Conservation (phyloP, 129 eudicot species). For the Escallonia rubra region DNA sequence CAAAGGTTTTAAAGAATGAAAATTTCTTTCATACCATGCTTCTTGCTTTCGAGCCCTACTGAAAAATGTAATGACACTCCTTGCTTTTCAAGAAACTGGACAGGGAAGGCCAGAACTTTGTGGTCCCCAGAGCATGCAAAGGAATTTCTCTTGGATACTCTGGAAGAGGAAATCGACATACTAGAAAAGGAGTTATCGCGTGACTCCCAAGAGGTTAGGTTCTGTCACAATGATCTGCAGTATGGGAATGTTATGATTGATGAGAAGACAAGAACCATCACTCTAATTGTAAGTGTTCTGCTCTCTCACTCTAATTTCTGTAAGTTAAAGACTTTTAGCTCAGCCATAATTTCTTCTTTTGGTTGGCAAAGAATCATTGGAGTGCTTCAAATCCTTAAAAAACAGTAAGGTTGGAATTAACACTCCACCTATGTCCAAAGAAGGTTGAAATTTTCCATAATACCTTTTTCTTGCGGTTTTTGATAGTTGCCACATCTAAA, state of each 20-base stretch:
- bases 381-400: too few species aligned
- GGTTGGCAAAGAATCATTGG: too few species aligned
- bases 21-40: not conserved
- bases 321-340: too few species aligned
- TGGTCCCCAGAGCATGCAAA: conserved; percentile 39
- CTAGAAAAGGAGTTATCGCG: conserved; percentile 47
- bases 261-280: conserved; percentile 49
- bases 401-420: too few species aligned
- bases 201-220: conserved; percentile 44
- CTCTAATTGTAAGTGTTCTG: conserved; percentile 59
- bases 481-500: too few species aligned
- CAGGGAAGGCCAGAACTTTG: conserved; percentile 50
- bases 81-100: conserved; percentile 52
- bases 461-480: too few species aligned
- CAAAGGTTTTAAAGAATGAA: not conserved
- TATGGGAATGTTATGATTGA: conserved; percentile 88
- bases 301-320: too few species aligned
- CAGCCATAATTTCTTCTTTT: too few species aligned
- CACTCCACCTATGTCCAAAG: too few species aligned
- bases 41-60: not conserved
- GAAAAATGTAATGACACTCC: not conserved
- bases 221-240: conserved; percentile 95
- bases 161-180: conserved; percentile 48
- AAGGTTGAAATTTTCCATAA: too few species aligned
- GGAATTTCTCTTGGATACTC: conserved; percentile 47